Evolutionary conservation across 1,284 basidiomycete species (phyloP), one percentile per base, ranked within the genome.

Genomic region (Melampsora larici-populina): DNA sequence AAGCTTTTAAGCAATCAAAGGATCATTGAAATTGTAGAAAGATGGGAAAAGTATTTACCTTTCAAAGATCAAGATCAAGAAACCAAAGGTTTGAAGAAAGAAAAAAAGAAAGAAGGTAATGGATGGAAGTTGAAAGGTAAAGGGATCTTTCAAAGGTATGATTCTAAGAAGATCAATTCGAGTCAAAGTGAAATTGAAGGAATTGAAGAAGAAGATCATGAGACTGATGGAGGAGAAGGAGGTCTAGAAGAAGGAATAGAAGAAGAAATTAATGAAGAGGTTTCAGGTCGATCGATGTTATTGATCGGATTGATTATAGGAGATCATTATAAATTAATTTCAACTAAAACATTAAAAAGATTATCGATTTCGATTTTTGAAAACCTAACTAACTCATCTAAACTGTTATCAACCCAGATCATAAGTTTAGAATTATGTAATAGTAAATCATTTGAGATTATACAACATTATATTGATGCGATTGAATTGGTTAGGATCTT

Each of bases 401-500:
- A 79, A 71, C 85, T 80, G 55, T 51, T 13, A 46, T 46, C 43
- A 46, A n/a, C n/a, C n/a, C 43, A 17, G 33, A 36, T 55, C 24
- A 33, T 69, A n/a, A 60, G 60, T 63, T 90, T 97, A 79, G 94
- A 98, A 82, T 87, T 98, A 13, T 94, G 92, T 81, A 46, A 13
- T 46, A 90, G 91, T 2, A 89, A 90, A 65, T 94, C 94, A 0
- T 98, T 97, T 83, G 88, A 90, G 60, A 90, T 94, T 62, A 98
- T 94, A 93, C 94, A 96, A 83, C 90, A 94, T 80, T 95, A 95
- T 81, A 88, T 95, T 75, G 95, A 99, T 81, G 90, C 94, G 0
- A 92, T 94, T 86, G 90, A 91, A 79, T 90, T 97, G 78, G 87
- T 99, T 26, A 90, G 95, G 0, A 89, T 90, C 0, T 86, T 99